These are phyloP conservation scores for Closterium sp. DNA, from an alignment of 139 green algal genomes.

Conservation along the genomic window DNA sequence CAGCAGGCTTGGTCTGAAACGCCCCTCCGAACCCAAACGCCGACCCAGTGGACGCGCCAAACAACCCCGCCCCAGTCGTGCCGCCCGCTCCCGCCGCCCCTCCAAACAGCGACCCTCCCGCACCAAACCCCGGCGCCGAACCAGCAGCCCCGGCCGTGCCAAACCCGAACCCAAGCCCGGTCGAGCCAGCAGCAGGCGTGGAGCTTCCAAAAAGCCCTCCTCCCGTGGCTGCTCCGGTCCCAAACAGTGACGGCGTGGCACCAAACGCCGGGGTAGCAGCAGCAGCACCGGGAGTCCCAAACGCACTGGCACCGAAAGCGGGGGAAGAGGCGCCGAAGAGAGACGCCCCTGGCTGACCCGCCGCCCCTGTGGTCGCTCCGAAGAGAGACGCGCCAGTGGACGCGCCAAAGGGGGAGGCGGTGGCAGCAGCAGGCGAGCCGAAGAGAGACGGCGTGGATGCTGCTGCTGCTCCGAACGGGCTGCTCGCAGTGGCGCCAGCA, in stretches of 20 bases:
- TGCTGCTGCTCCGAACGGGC: neutral
- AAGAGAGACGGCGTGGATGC: neutral
- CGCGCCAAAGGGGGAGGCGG: conserved; percentile 41
- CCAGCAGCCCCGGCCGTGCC: neutral
- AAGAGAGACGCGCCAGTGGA: conserved; percentile 5
- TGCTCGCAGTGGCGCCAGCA: neutral
- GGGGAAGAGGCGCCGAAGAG: neutral
- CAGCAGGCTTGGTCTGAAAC: conserved; percentile 18
- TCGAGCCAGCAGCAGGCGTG: neutral
- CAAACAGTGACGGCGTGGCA: conserved; percentile 57
- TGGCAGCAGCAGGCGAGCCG: neutral
- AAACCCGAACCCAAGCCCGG: conserved; percentile 17
- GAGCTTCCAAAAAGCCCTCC: conserved; percentile 38
- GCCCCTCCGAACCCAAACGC: neutral
- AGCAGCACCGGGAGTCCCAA: neutral
- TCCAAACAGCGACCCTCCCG: neutral
- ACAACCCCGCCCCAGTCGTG: neutral
- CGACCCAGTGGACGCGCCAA: neutral
- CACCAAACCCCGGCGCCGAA: neutral
- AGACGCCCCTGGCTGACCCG: neutral
- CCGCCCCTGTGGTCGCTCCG: conserved; percentile 18
- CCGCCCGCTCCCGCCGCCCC: too few relatives aligned
- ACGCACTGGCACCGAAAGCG: neutral
- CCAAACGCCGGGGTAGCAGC: conserved; percentile 16
- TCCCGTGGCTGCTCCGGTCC: conserved; percentile 31